Evolutionary conservation across 345 rosid genomes (phyloP).

Genomic region (Brassica rapa): DNA sequence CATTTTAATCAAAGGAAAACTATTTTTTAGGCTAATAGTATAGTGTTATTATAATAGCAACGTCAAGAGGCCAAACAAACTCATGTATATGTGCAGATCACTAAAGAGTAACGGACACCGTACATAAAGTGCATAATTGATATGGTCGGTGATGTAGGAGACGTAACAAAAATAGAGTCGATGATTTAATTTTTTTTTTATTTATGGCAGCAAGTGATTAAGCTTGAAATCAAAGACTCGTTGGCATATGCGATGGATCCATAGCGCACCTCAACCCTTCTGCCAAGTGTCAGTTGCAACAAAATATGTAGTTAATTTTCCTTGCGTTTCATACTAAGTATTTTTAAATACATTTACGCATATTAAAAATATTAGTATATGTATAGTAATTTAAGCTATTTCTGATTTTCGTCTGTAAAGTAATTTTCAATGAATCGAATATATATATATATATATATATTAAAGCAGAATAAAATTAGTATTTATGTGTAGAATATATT

Average conservation of each 20-base stretch:
- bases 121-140: not conserved
- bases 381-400: too few species aligned
- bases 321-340: not conserved
- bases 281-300: not conserved
- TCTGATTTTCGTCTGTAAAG: not conserved
- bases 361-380: too few species aligned
- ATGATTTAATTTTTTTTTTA: not conserved
- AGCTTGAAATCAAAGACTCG: not conserved
- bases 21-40: too few species aligned
- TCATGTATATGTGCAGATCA: not conserved
- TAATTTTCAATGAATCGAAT: not conserved
- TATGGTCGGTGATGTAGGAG: not conserved
- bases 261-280: not conserved
- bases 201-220: not conserved
- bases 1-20: too few species aligned
- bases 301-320: not conserved
- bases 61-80: not conserved
- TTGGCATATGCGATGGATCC: not conserved
- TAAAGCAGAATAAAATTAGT: not conserved
- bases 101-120: not conserved
- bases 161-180: not conserved
- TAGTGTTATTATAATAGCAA: too few species aligned
- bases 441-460: too few species aligned
- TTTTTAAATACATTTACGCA: not conserved
- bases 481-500: not conserved